A percentile compares a stretch with the other conserved stretches of the same genome.
These are phyloP conservation scores for Fusarium luffae DNA, from an alignment of 2,329 filamentous ascomycete genomes.

Conservation along the genomic window DNA sequence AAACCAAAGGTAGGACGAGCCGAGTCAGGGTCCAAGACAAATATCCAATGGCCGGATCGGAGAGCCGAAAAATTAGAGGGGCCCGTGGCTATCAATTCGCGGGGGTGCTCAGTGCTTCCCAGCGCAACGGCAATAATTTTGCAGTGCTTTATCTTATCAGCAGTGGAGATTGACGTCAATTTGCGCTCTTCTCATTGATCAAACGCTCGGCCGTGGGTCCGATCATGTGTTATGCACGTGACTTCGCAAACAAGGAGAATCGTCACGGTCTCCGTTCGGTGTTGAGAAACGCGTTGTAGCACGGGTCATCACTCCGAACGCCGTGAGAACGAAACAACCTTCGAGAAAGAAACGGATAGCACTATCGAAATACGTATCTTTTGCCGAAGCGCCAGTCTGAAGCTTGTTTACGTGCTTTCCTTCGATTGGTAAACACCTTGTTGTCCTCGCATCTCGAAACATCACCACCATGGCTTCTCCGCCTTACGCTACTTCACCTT, in stretches of 20 bases:
- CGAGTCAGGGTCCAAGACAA: conserved; percentile 36
- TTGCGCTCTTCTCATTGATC: not conserved
- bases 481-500: conserved; percentile 61
- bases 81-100: conserved; percentile 21
- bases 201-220: conserved; percentile 15
- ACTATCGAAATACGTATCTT: conserved; percentile 12
- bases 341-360: not conserved
- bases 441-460: not conserved
- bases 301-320: conserved; percentile 32
- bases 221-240: conserved; percentile 30
- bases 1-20: not conserved
- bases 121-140: conserved; percentile 3
- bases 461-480: conserved; percentile 64
- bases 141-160: conserved; percentile 36
- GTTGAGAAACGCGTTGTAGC: conserved; percentile 23
- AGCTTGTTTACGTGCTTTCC: not conserved
- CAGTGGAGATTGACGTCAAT: conserved; percentile 33
- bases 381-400: not conserved
- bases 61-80: conserved; percentile 43
- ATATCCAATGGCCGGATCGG: conserved; percentile 37
- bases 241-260: not conserved
- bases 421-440: not conserved
- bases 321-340: conserved; percentile 4
- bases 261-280: conserved; percentile 21
- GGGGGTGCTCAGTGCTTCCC: conserved; percentile 13